phyloP scores from a whole-genome alignment of 345 rosid genomes.

The Cardamine chenopodiifolia region DNA sequence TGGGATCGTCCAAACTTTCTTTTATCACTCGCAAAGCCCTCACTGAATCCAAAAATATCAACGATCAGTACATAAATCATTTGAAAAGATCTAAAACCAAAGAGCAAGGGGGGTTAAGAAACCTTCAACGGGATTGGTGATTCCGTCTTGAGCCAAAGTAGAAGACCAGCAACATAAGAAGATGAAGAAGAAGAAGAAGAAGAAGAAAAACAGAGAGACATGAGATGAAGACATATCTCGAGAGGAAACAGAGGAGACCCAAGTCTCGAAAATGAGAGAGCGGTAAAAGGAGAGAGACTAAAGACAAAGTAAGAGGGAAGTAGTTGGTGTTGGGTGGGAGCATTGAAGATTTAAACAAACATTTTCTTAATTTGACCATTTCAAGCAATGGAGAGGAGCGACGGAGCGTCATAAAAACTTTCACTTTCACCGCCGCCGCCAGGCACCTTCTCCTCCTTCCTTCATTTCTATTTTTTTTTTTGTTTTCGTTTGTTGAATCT shows the following conservation, averaged over 20 bases:
- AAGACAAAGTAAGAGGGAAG: conserved; percentile 21
- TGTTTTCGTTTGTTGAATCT: neutral
- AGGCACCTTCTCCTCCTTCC: conserved; percentile 1
- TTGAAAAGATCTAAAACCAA: neutral
- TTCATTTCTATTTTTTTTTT: neutral
- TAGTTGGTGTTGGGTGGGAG: conserved; percentile 34
- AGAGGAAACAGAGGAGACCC: conserved; percentile 18
- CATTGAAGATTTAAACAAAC: conserved; percentile 28
- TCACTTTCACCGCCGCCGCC: conserved; percentile 32
- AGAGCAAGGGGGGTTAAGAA: neutral
- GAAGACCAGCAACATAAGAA: conserved; percentile 42
- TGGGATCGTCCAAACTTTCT: conserved; percentile 60
- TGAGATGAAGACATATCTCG: conserved; percentile 33
- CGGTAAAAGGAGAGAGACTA: conserved; percentile 25
- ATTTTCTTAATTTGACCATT: conserved; percentile 32
- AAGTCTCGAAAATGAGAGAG: conserved; percentile 18
- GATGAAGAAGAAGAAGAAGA: conserved; percentile 17
- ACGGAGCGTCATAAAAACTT: conserved; percentile 11
- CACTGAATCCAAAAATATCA: conserved; percentile 49
- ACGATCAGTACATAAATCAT: conserved; percentile 4
- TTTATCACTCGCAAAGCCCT: conserved; percentile 61
- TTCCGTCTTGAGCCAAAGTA: conserved; percentile 49
- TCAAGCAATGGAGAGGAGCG: conserved; percentile 2
- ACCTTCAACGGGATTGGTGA: conserved; percentile 82
- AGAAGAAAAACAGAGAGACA: conserved; percentile 20